A percentile compares a stretch with the other conserved stretches of the same genome.
These are phyloP conservation scores for Diplodia mutila DNA, from an alignment of 2,329 filamentous ascomycete genomes.

Conservation along the genomic window DNA sequence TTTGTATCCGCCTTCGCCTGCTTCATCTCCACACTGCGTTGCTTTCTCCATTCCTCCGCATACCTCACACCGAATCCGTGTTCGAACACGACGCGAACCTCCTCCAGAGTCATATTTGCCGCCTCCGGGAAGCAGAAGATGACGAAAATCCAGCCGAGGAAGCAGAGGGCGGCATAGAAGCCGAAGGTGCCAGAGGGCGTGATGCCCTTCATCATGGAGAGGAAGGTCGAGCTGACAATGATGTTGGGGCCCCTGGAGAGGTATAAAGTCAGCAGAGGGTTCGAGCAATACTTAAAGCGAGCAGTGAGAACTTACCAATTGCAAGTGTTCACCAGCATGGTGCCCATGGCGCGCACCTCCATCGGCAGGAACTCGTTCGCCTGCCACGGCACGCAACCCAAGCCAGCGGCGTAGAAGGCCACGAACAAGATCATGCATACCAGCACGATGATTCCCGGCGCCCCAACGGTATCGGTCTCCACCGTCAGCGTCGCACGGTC, in stretches of 20 bases:
- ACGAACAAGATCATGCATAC: conserved; percentile 44
- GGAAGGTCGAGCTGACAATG: conserved; percentile 44
- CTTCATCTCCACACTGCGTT: not conserved
- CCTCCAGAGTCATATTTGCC: conserved; percentile 44
- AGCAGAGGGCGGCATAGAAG: conserved; percentile 47
- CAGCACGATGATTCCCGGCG: conserved; percentile 41
- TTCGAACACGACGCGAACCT: conserved; percentile 41
- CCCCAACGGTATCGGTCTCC: conserved; percentile 34
- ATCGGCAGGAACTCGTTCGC: conserved; percentile 43
- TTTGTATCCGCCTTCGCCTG: conserved; percentile 33
- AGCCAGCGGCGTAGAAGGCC: conserved; percentile 39
- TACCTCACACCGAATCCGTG: conserved; percentile 43
- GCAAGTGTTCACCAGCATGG: conserved; percentile 38
- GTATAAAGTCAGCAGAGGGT: conserved; percentile 33
- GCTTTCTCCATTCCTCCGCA: conserved; percentile 29
- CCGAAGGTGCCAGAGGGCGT: conserved; percentile 44
- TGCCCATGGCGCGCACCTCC: conserved; percentile 44
- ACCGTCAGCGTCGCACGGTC: conserved; percentile 40
- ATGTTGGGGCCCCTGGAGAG: conserved; percentile 35
- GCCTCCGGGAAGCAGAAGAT: conserved; percentile 47
- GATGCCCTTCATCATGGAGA: conserved; percentile 45
- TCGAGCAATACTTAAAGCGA: conserved; percentile 28
- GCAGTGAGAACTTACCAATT: not conserved
- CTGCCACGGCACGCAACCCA: conserved; percentile 43
- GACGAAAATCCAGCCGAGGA: conserved; percentile 44